Evolutionary conservation across 2,329 filamentous ascomycete genomes (phyloP), one percentile per base, ranked within the genome.

Genomic region (Bipolaris sorokiniana): DNA sequence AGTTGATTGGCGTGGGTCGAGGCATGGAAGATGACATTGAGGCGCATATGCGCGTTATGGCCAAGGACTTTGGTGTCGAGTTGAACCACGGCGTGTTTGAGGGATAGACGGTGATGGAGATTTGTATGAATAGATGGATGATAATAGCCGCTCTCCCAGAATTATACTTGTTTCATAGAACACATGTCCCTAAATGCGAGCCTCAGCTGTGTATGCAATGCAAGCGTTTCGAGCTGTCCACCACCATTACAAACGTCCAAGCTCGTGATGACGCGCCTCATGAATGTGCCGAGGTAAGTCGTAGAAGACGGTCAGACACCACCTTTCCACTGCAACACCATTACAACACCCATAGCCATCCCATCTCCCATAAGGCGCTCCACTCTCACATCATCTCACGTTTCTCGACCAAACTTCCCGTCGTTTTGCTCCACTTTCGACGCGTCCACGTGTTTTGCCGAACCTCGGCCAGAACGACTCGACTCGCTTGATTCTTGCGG

Each of bases 1-100:
- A 98, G 79, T 84, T 86, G 73, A 72, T 97, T 11, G 90, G 91
- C 0, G 76, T 88, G 2, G 92, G 93, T 0, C 84, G 87, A 9
- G 93, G 93, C 0, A 95, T 98, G 90, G 95, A 98, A 74, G 94
- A 97, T 72, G 92, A 94, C 74, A 88, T 98, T 60, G 95, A 98
- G 81, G 84, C 85, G 71, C 85, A 89, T 66, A 96, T 98, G 92
- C 88, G 86, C 77, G 85, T 83, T 55, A 90, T 97, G 82, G 94
- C 93, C 1, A 91, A 90, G 73, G 93, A 96, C 66, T 92, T 95
- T 79, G 95, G 95, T 0, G 86, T 98, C 3, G 93, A 98, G 76
- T 78, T 98, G 64, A 90, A 96, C 73, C 91, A 96, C 74, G 87
- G 88, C 38, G 84, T 97, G 2, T 97, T 97, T 78, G 91, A 96